A percentile compares a stretch with the other conserved stretches of the same genome.
These are phyloP conservation scores for Solanum acaule DNA, from an alignment of 257 asterid genomes.

Conservation along the genomic window DNA sequence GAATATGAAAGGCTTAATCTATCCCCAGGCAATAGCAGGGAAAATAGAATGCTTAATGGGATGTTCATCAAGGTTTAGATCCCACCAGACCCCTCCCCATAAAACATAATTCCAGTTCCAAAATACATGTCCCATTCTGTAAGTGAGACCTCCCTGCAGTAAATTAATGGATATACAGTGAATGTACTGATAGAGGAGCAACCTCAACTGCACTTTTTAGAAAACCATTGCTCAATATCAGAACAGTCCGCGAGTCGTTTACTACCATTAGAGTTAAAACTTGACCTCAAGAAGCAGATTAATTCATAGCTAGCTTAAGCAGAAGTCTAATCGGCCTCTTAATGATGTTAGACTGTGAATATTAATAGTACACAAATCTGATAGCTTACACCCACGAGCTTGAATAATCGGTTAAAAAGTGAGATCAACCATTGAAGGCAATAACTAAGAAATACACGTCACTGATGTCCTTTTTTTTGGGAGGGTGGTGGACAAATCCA, in stretches of 20 bases:
- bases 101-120: slow-evolving; percentile 54
- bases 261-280: neutral
- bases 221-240: slow-evolving; percentile 24
- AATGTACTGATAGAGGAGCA: slow-evolving; percentile 37
- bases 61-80: slow-evolving; percentile 36
- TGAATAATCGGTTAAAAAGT: neutral
- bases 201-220: slow-evolving; percentile 25
- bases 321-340: neutral
- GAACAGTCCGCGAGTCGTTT: neutral
- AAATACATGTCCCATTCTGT: slow-evolving; percentile 63
- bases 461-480: neutral
- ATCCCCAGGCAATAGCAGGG: slow-evolving; percentile 38
- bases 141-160: slow-evolving; percentile 80
- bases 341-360: neutral
- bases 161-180: slow-evolving; percentile 61
- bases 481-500: neutral
- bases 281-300: neutral
- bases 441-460: neutral
- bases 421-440: neutral
- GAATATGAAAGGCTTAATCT: slow-evolving; percentile 26
- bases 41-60: slow-evolving; percentile 25
- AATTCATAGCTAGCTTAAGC: neutral
- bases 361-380: neutral
- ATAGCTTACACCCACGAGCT: neutral
- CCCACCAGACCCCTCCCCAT: slow-evolving; percentile 25